Evolutionary conservation across 345 rosid species (phyloP).

Genomic region (Lepidium africanum): DNA sequence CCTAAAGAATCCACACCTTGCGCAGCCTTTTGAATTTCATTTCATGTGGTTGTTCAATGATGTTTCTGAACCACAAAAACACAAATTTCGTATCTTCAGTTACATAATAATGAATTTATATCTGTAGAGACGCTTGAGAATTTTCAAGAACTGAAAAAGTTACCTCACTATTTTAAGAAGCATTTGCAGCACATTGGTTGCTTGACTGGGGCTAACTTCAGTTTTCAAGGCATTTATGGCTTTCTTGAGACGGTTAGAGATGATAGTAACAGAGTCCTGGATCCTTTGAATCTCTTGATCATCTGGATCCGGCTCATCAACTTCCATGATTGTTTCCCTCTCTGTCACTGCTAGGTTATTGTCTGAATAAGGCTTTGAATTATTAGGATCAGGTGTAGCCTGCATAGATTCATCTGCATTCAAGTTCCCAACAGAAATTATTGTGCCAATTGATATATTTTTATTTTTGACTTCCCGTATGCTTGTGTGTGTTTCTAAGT

Average conservation of each 20-base stretch:
- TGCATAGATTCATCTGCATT: neutral
- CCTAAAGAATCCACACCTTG: slow-evolving; percentile 43
- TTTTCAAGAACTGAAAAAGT: neutral
- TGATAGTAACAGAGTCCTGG: slow-evolving; percentile 57
- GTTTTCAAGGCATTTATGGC: slow-evolving; percentile 49
- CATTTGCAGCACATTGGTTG: slow-evolving; percentile 42
- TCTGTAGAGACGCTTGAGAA: neutral
- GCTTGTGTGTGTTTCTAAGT: slow-evolving; percentile 19
- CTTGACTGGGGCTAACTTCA: slow-evolving; percentile 49
- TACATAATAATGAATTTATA: neutral
- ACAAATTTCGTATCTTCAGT: neutral
- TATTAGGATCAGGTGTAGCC: slow-evolving; percentile 25
- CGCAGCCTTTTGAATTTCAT: slow-evolving; percentile 65
- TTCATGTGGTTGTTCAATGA: slow-evolving; percentile 71
- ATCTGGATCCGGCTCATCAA: slow-evolving; percentile 72
- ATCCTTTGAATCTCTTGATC: slow-evolving; percentile 69
- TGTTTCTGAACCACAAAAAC: slow-evolving; percentile 46
- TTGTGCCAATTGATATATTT: slow-evolving; percentile 2
- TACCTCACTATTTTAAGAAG: slow-evolving; percentile 69
- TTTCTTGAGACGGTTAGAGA: slow-evolving; percentile 57
- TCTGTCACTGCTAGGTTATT: slow-evolving; percentile 15
- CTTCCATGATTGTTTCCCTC: slow-evolving; percentile 34
- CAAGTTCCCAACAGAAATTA: neutral
- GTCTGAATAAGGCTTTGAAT: slow-evolving; percentile 37
- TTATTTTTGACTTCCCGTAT: slow-evolving; percentile 6